Percentiles rank a stretch among this genome's conserved stretches.
phyloP scores from a whole-genome alignment of 1,284 basidiomycete genomes.

The Cronartium quercuum region DNA sequence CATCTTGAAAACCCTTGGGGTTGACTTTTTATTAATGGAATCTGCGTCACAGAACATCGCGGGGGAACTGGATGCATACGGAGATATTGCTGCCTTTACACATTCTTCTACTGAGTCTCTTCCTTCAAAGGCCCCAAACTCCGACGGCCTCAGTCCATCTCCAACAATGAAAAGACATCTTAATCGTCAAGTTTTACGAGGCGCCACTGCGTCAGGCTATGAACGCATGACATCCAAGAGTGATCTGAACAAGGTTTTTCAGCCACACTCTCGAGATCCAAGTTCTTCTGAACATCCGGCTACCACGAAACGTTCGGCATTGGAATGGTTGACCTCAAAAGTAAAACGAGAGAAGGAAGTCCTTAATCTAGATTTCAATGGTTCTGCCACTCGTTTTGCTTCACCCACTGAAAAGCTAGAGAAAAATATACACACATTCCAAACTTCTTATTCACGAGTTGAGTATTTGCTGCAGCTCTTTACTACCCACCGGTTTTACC shows the following conservation, averaged over 20 bases:
- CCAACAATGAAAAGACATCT: neutral
- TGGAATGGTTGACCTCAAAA: slow-evolving; percentile 2
- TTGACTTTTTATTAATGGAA: neutral
- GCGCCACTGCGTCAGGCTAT: too few species aligned
- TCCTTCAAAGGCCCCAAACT: neutral
- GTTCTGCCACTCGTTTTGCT: neutral
- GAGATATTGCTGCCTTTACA: neutral
- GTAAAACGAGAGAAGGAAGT: slow-evolving; percentile 7
- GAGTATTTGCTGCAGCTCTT: neutral
- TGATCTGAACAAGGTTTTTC: too few species aligned
- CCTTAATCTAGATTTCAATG: neutral
- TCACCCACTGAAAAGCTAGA: neutral
- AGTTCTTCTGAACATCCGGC: neutral
- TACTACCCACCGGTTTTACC: neutral
- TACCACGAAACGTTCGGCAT: neutral
- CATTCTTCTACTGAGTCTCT: neutral
- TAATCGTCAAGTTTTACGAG: neutral
- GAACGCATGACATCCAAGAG: too few species aligned
- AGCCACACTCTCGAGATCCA: neutral
- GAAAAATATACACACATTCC: slow-evolving; percentile 10
- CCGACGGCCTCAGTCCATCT: neutral
- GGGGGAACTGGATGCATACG: neutral
- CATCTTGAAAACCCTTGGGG: neutral
- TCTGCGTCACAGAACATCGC: slow-evolving; percentile 21
- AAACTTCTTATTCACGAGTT: slow-evolving; percentile 31